Evolutionary conservation across 164 flowering plant genomes (phyloP), one percentile per base, ranked within the genome.

Genomic region (Aristolochia contorta): DNA sequence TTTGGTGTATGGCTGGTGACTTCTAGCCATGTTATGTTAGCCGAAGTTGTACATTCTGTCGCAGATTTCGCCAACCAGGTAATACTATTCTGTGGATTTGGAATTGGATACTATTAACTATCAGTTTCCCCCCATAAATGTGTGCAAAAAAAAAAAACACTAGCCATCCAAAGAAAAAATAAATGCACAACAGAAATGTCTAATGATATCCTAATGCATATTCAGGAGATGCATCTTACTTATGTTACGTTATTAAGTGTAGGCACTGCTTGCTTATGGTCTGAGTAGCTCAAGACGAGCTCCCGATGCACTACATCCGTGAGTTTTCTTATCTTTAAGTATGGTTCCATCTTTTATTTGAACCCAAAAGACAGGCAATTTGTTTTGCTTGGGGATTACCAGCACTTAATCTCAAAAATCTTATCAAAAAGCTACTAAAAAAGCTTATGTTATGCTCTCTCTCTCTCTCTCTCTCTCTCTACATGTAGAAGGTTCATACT

Each of bases 31-130:
- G 99, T 93, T 51, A 88, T 93, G 84, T 62, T 93, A 57, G 97
- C 99, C 66, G 99, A 93, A 82, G 82, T 85, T 59, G 77, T 93
- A 59, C 99, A 93, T 68, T 93, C 99, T 16, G 77, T 79, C 70
- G 99, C 99, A 66, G 99, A 93, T 78, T 85, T 93, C 72, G 95
- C 96, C 45, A 93, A 93, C 71, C 99, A 93, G 91, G 97, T 86
- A 71, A 61, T 47, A 49, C 43, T 37, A 37, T 37, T 37, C 7
- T 6, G 7, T 37, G 43, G 10, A 37, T 10, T 37, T 10, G 43
- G 43, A 37, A 37, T 37, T 37, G 43, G 43, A 8, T 8, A 0
- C 9, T 8, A 6, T 37, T 37, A 37, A 37, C 12, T 37, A 6
- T 37, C 7, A 37, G 12, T 37, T 37, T 27, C 30, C 2, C 30